phyloP scores from a whole-genome alignment of 352 stramenopile species.

The Phytophthora nicotianae region DNA sequence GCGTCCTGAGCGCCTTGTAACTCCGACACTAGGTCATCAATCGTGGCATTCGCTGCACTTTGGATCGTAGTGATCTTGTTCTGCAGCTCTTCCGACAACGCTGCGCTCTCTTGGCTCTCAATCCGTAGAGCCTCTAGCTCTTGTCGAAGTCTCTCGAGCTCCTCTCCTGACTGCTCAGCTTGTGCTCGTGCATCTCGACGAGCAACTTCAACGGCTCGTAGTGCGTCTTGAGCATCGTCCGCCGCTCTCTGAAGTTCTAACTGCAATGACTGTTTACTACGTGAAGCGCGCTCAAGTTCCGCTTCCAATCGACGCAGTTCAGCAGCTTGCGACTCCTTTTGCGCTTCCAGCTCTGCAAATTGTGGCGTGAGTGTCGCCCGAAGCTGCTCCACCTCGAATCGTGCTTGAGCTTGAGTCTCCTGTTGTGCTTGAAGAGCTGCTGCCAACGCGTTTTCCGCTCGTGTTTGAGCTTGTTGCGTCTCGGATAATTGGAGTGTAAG shows the following conservation, averaged over 20 bases:
- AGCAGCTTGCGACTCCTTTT: constrained; percentile 30
- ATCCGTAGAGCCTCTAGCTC: constrained; percentile 53
- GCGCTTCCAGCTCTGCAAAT: constrained; percentile 32
- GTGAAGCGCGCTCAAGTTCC: constrained; percentile 51
- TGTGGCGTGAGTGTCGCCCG: constrained; percentile 32
- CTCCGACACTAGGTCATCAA: constrained; percentile 73
- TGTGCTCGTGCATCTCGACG: constrained; percentile 55
- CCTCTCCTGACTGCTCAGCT: constrained; percentile 44
- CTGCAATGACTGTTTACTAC: constrained; percentile 57
- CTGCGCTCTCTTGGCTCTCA: constrained; percentile 46
- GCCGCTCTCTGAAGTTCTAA: constrained; percentile 55
- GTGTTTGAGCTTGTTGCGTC: constrained; percentile 28
- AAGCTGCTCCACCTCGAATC: constrained; percentile 31
- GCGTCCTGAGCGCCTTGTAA: constrained; percentile 64
- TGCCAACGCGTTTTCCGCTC: constrained; percentile 19
- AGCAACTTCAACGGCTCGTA: constrained; percentile 68
- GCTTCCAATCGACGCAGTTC: constrained; percentile 52
- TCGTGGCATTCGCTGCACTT: constrained; percentile 76
- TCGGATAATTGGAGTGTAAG: constrained; percentile 25
- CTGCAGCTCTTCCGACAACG: constrained; percentile 63
- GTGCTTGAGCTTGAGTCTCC: constrained; percentile 25
- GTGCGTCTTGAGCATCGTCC: constrained; percentile 61
- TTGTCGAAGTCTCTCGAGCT: constrained; percentile 48
- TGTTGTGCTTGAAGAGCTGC: constrained; percentile 26
- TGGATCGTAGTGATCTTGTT: constrained; percentile 73